A percentile compares a stretch with the other conserved stretches of the same genome.
These are phyloP conservation scores for Xylaria castorea DNA, from an alignment of 495 filamentous ascomycete genomes.

Conservation along the genomic window DNA sequence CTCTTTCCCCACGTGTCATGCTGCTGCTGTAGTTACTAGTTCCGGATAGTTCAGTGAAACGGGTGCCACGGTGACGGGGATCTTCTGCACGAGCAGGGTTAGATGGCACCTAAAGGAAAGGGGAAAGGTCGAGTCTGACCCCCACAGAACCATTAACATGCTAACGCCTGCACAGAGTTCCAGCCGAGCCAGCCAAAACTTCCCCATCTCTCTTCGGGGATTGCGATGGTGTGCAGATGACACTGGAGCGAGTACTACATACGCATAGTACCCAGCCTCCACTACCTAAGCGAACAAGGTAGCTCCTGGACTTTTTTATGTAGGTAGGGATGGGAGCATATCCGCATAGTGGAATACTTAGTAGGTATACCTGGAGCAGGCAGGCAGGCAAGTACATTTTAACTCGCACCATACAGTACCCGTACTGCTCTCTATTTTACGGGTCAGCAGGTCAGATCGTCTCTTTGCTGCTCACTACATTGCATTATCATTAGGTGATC, in stretches of 20 bases:
- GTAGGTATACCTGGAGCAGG: not conserved
- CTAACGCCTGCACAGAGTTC: not conserved
- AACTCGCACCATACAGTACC: not conserved
- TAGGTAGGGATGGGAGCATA: not conserved
- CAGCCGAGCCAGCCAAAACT: conserved; percentile 1
- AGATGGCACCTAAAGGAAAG: not conserved
- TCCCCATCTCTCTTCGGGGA: not conserved
- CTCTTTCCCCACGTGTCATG: conserved; percentile 13
- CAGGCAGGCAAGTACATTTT: not conserved
- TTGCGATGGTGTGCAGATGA: too few relatives aligned
- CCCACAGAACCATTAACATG: conserved; percentile 1
- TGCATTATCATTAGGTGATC: not conserved
- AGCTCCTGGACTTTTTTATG: not conserved
- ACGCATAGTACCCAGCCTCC: not conserved
- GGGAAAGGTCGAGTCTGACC: conserved; percentile 3
- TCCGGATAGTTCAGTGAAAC: conserved; percentile 1
- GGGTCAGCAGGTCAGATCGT: not conserved
- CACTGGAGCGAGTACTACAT: too few relatives aligned
- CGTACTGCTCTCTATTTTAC: not conserved
- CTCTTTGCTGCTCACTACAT: not conserved
- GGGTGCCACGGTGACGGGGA: conserved; percentile 4
- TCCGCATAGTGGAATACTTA: not conserved
- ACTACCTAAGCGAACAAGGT: not conserved
- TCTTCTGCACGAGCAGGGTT: conserved; percentile 8
- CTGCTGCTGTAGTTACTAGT: not conserved